Base-by-base conservation (phyloP, 805 yeast genomes). In the Scheffersomyces ergatensis region DNA sequence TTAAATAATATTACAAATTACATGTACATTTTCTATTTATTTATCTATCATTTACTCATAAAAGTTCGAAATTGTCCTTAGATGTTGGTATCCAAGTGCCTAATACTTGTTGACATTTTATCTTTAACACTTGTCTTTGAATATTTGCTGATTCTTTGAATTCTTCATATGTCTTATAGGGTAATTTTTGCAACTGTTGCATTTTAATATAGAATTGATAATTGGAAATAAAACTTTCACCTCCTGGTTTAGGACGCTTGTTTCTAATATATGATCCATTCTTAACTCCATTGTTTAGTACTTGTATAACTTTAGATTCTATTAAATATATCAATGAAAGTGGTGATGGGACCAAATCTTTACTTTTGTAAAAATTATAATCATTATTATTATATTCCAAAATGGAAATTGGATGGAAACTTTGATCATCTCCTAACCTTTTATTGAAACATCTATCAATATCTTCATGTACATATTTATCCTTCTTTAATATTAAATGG, bases 261-360 rank as follows among this genome's bases (percentile, higher is more conserved):
- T 61, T 71, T 47, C 77, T 80, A 1, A 70, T 45, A 40, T 57
- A 69, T 16, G 72, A 69, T 0, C 92, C 90, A 46, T 79, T 79
- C 44, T 72, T 78, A 4, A 82, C 77, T 0, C 88, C 89, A 48
- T 76, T 76, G 32, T 77, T 69, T 11, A 83, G 58, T 1, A 76
- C 67, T 43, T 77, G 74, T 0, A 53, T 38, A 11, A 47, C 40
- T 5, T 53, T 47, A 2, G 46, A 40, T 6, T 57, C 55, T 1
- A 46, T 48, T 8, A 64, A 46, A 34, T 61, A 50, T 7, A 65
- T 48, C 13, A 69, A 40, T 3, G 69, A 59, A 13, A 63, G 37
- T 9, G 59, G 62, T 30, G 64, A 60, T 9, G 76, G 72, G 2
- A 44, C 40, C 12, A 23, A 17, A 8, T 30, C 36, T 4, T 32